Percentiles rank a stretch among this genome's conserved stretches.
These are phyloP conservation scores for Calendula officinalis DNA, from an alignment of 129 eudicot genomes.

Conservation along the genomic window DNA sequence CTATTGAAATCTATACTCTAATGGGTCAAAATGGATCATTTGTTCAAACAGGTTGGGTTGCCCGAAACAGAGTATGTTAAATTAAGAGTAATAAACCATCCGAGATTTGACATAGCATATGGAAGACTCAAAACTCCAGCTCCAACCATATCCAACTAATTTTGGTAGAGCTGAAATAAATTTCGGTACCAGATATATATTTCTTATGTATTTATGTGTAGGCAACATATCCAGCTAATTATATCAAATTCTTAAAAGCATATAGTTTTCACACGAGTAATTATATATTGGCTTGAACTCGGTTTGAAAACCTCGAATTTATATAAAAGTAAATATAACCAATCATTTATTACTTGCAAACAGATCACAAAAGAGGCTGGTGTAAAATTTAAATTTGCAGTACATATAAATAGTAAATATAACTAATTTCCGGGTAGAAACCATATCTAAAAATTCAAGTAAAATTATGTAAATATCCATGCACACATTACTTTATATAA, in stretches of 20 bases:
- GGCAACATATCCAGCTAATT: constrained; percentile 10
- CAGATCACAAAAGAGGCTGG: not conserved
- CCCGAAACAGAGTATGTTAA: too few relatives aligned
- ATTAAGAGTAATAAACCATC: constrained; percentile 46
- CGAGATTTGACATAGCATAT: constrained; percentile 67
- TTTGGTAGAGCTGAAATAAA: constrained; percentile 19
- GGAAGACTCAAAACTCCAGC: constrained; percentile 79
- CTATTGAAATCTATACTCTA: too few relatives aligned
- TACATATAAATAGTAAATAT: not conserved
- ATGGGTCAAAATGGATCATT: too few relatives aligned
- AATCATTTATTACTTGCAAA: not conserved
- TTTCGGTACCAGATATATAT: not conserved
- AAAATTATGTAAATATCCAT: too few relatives aligned
- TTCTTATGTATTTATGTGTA: constrained; percentile 1
- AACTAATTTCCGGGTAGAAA: not conserved
- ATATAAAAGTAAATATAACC: too few relatives aligned
- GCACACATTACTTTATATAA: not conserved
- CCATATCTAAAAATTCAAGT: too few relatives aligned
- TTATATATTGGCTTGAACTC: too few relatives aligned
- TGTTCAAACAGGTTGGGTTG: too few relatives aligned
- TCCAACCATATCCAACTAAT: constrained; percentile 74
- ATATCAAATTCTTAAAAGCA: too few relatives aligned
- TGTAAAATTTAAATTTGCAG: too few relatives aligned
- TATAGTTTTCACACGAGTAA: too few relatives aligned
- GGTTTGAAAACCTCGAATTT: too few relatives aligned